Base-by-base conservation (phyloP, 768 basidiomycete genomes). In the Suillus occidentalis region DNA sequence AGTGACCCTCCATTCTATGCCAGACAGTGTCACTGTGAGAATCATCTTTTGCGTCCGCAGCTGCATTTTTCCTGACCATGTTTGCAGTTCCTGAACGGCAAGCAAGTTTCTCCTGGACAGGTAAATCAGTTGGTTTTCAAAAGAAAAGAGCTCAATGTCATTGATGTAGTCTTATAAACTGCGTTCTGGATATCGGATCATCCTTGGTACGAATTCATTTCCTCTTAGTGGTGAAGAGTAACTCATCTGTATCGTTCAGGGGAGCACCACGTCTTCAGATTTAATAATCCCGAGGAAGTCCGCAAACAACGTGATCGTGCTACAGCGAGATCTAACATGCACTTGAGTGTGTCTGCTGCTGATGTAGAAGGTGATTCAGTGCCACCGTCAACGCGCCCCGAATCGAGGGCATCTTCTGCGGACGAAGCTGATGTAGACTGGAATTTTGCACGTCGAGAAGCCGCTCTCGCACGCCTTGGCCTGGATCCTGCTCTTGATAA, bases 251-350 rank as follows among this genome's bases (percentile, higher is more conserved):
- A 62, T 63, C 25, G 52, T 63, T 56, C 66, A 94, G 93, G 97
- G 62, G 96, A 98, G 70, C 89, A 95, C 68, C 97, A 99, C 79
- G 95, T 99, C 63, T 99, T 99, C 77, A 87, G 97, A 20, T 99
- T 97, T 78, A 99, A 93, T 72, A 92, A 97, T 72, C 95, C 95
- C 0, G 94, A 95, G 76, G 94, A 95, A 77, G 95, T 96, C 66
- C 92, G 95, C 68, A 95, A 93, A 73, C 91, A 88, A 71, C 88
- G 95, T 50, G 91, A 96, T 76, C 88, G 92, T 49, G 90, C 89
- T 3, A 89, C 87, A 12, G 83, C 85, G 61, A 89, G 85, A 73
- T 91, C 91, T 25, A 89, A 84, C 73, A 75, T 91, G 72, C 86
- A 87, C 63, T 78, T 87, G 68, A 89, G 85, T 67, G 74, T 88